These are phyloP conservation scores for Aspergillus affinis DNA, from an alignment of 495 filamentous ascomycete genomes.

Conservation along the genomic window DNA sequence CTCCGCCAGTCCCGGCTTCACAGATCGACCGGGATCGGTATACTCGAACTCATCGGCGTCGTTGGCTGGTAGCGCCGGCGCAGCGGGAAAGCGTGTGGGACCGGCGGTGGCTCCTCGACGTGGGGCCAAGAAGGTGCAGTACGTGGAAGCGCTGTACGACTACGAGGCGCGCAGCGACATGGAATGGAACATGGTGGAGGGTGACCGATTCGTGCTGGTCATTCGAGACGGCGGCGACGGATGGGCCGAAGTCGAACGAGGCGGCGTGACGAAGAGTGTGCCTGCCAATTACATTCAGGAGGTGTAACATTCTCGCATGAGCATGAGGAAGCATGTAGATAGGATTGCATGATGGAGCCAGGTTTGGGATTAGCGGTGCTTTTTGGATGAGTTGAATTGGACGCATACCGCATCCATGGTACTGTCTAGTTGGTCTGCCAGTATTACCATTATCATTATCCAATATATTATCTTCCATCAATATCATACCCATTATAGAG, in stretches of 20 bases:
- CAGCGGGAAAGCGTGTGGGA: conserved; percentile 73
- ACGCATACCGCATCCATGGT: too few relatives aligned
- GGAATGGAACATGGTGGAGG: conserved; percentile 87
- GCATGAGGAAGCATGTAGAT: not conserved
- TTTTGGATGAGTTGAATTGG: too few relatives aligned
- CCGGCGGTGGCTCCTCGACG: conserved; percentile 89
- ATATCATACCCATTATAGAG: not conserved
- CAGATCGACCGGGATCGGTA: conserved; percentile 59
- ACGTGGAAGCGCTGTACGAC: conserved; percentile 90
- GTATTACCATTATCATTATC: too few relatives aligned
- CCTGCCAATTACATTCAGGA: conserved; percentile 90
- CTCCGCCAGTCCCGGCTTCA: conserved; percentile 30
- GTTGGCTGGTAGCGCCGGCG: conserved; percentile 52
- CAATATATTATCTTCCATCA: too few relatives aligned
- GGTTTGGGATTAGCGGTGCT: too few relatives aligned
- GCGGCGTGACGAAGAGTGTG: conserved; percentile 86
- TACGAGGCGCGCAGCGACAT: conserved; percentile 82
- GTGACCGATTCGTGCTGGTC: conserved; percentile 87
- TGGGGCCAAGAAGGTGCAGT: conserved; percentile 92
- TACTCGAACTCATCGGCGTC: conserved; percentile 83
- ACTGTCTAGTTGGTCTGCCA: too few relatives aligned
- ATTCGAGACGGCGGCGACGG: conserved; percentile 85
- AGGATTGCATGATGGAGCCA: not conserved
- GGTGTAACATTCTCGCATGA: conserved; percentile 38
- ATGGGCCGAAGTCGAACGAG: conserved; percentile 94